Base-by-base conservation (phyloP, 2,329 filamentous ascomycete species). In the Hyphodiscus sp. region DNA sequence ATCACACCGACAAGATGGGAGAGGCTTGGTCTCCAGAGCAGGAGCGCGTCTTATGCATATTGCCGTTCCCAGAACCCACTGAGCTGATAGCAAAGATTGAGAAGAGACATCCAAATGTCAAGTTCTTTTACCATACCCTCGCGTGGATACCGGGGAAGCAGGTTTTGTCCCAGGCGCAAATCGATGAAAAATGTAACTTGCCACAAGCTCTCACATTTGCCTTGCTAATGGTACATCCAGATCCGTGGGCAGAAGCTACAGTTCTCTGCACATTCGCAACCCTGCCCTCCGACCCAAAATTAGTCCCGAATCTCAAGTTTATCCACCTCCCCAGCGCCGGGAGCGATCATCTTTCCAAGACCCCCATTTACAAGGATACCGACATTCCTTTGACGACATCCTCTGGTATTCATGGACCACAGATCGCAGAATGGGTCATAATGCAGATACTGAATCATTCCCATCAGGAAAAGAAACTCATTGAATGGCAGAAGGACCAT, bases 341-440 rank as follows among this genome's bases (percentile, higher is more conserved):
- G 3, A 60, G 63, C n/a, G 67, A 72, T 48, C 63, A 60, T 19
- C 30, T 69, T 4, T 20, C 50, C 2, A 26, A 64, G 0, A 60
- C 60, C 1, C 63, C 61, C 1, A 56, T 71, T 1, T 71, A 63
- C 55, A 69, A 61, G 44, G 63, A 68, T 5, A 65, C 68, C 2
- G 54, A 64, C n/a, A 65, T 71, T n/a, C 53, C 63, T 0, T 59
- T 72, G 20, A 66, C 67, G 0, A 71, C 67, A 13, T 65, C 67
- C 8, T 68, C 63, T 5, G 69, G 70, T 7, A 62, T 72, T 15
- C 68, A 71, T 50, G 68, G 68, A 1, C 83, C 83, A 0, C 80
- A 83, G 53, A 86, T 86, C 48, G 74, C 82, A 0, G 83, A 86
- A 70, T 87, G 83, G 82, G 78, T 82, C 13, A 68, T 85, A 26